A percentile compares a stretch with the other conserved stretches of the same genome.
Conservation (phyloP, 208 protist genomes). For the Acanthamoeba rhysodes region DNA sequence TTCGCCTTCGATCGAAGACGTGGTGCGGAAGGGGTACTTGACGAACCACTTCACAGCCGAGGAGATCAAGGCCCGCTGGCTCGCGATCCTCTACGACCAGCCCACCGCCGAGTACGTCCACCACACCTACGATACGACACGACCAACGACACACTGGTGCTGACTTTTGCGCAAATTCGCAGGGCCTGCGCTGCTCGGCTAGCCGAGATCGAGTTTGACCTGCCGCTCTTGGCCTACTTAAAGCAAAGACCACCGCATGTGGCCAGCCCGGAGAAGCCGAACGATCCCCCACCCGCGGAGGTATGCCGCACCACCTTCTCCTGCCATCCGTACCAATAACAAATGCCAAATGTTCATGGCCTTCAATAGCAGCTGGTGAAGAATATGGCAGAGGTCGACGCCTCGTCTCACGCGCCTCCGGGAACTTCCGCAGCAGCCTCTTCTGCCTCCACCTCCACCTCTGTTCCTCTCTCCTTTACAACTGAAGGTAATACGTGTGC, state of each 20-base stretch:
- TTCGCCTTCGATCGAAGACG: background rate
- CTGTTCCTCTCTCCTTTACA: background rate
- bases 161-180: background rate
- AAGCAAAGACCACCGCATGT: background rate
- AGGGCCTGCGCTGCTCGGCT: background rate
- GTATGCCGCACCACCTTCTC: background rate
- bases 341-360: background rate
- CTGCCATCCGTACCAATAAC: background rate
- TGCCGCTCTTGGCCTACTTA: background rate
- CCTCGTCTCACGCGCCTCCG: no score
- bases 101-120: background rate
- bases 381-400: no score
- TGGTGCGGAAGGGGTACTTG: background rate
- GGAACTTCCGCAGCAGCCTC: background rate
- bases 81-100: slow-evolving; percentile 24
- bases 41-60: slow-evolving; percentile 1
- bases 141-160: background rate
- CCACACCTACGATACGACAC: background rate
- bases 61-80: slow-evolving; percentile 17
- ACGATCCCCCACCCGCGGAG: no score
- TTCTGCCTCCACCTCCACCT: background rate
- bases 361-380: background rate
- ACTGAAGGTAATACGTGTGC: background rate
- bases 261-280: no score
- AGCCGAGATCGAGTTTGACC: slow-evolving; percentile 7